These are phyloP conservation scores for Alternaria burnsii DNA, from an alignment of 2,329 filamentous ascomycete genomes.

Conservation along the genomic window DNA sequence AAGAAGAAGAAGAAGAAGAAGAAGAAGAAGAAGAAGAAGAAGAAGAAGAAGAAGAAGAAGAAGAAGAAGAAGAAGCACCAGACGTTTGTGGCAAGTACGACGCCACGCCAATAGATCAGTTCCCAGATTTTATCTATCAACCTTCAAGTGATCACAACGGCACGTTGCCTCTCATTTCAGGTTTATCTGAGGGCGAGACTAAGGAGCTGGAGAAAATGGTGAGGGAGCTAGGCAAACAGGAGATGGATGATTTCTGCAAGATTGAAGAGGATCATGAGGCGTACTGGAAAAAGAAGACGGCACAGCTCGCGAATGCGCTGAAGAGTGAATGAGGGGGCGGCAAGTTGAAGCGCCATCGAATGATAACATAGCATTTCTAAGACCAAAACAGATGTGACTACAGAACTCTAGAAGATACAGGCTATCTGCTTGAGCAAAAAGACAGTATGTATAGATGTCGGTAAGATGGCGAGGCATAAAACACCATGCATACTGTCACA, in stretches of 20 bases:
- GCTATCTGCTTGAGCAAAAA: too few relatives aligned
- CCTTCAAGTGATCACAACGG: slow-evolving; percentile 17
- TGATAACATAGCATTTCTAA: too few relatives aligned
- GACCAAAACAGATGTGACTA: too few relatives aligned
- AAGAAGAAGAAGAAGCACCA: background rate
- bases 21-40: background rate
- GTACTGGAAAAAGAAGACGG: slow-evolving; percentile 40
- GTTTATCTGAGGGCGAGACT: slow-evolving; percentile 22
- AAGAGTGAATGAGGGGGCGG: slow-evolving; percentile 22
- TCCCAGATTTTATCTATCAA: slow-evolving; percentile 32
- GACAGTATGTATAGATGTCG: too few relatives aligned
- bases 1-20: background rate
- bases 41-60: too few relatives aligned
- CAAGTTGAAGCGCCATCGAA: background rate
- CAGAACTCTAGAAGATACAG: too few relatives aligned
- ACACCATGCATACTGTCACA: background rate
- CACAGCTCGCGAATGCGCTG: slow-evolving; percentile 24
- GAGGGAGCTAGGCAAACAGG: slow-evolving; percentile 27
- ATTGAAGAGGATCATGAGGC: slow-evolving; percentile 33
- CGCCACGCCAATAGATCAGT: background rate
- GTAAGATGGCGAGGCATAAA: background rate
- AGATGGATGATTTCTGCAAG: slow-evolving; percentile 29
- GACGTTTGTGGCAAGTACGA: background rate
- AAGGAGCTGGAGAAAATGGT: slow-evolving; percentile 26
- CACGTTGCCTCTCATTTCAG: slow-evolving; percentile 12